These are phyloP conservation scores for Colletotrichum sp. DNA, from an alignment of 2,329 filamentous ascomycete genomes.

Conservation along the genomic window DNA sequence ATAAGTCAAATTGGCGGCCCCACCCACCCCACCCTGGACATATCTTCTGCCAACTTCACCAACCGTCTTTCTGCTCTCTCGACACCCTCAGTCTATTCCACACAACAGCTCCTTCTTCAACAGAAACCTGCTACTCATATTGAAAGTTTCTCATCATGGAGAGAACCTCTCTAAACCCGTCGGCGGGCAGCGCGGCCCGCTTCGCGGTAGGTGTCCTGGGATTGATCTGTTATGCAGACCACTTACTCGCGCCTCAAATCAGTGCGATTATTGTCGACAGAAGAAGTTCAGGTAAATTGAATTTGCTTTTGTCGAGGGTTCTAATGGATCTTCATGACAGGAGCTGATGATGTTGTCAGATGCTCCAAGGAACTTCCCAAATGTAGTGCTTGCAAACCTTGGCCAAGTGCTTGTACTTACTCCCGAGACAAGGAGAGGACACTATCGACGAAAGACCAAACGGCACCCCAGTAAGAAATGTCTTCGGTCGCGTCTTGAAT, in stretches of 20 bases:
- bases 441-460: neutral
- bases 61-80: neutral
- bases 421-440: neutral
- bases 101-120: neutral
- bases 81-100: neutral
- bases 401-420: neutral
- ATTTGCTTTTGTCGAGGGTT: neutral
- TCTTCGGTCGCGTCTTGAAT: neutral
- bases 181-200: neutral
- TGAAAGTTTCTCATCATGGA: neutral
- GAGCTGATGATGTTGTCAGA: neutral
- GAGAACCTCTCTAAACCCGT: neutral
- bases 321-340: neutral
- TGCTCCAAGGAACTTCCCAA: conserved; percentile 8
- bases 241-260: neutral
- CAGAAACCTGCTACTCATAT: neutral
- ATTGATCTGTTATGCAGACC: neutral
- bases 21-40: neutral
- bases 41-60: neutral
- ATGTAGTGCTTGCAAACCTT: conserved; percentile 1
- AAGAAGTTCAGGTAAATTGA: neutral
- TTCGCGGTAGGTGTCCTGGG: neutral
- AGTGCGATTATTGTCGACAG: conserved; percentile 8
- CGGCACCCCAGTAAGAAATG: neutral
- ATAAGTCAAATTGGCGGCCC: neutral